Percentiles rank a stretch among this genome's conserved stretches.
Conservation (phyloP, 768 basidiomycete genomes). For the Panellus pusillus region DNA sequence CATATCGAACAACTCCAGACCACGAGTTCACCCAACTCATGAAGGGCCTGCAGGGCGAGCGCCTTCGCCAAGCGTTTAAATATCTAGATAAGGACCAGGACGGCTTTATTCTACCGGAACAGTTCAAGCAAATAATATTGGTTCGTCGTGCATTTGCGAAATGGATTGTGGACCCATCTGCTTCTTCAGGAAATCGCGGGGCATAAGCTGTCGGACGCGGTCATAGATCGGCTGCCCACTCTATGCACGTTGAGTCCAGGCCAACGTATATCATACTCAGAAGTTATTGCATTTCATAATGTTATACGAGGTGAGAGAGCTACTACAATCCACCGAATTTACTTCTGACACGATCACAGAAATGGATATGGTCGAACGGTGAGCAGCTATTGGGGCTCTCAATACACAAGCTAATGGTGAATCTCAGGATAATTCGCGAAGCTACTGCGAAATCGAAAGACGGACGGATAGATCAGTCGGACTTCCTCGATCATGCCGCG, state of each 20-base stretch:
- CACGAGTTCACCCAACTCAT: conserved; percentile 98
- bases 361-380: conserved; percentile 97
- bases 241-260: conserved; percentile 88
- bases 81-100: conserved; percentile 87
- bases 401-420: conserved; percentile 9
- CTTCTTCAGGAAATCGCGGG: conserved; percentile 82
- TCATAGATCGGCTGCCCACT: conserved; percentile 90
- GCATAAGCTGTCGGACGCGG: conserved; percentile 93
- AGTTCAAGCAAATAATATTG: conserved; percentile 94
- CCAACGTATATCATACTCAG: conserved; percentile 91
- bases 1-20: conserved; percentile 45
- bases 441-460: conserved; percentile 90
- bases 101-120: conserved; percentile 90
- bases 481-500: conserved; percentile 89
- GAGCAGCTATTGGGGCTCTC: conserved; percentile 21
- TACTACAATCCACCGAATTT: neutral
- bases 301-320: conserved; percentile 75
- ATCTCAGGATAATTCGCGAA: conserved; percentile 77
- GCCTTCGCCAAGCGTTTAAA: conserved; percentile 94
- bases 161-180: neutral
- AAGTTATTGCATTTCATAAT: conserved; percentile 97
- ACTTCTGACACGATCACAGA: conserved; percentile 42
- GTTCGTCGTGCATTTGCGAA: conserved; percentile 44
- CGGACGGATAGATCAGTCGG: conserved; percentile 92
- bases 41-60: conserved; percentile 98